Evolutionary conservation across 2,329 filamentous ascomycete genomes (phyloP), one percentile per base, ranked within the genome.

Genomic region (Balansia obtecta): DNA sequence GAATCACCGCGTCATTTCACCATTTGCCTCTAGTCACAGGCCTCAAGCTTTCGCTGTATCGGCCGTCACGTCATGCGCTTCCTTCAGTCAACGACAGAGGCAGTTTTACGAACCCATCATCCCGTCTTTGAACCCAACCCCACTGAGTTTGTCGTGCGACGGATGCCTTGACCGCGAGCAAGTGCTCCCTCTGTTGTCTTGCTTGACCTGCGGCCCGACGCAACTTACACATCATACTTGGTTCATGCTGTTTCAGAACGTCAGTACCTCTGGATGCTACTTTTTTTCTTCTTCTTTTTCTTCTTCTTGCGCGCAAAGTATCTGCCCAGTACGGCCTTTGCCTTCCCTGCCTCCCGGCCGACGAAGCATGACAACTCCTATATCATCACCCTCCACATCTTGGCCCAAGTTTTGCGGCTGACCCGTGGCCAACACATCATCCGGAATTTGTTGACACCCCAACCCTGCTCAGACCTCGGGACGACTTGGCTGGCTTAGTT

Each of bases 261-360:
- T 18, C 46, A 32, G 40, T 20, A 12, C 34, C 33, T 33, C 32
- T 45, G 34, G n/a, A 39, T 37, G 46, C 34, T 37, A 37, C 15
- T 37, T 15, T 15, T 15, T 39, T 32, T 1, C 4, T 11, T n/a
- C 12, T 33, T 34, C 40, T 49, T 44, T n/a, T n/a, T n/a, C n/a
- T n/a, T n/a, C n/a, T n/a, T n/a, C n/a, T n/a, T 30, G 20, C 30
- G 33, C 40, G 37, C 27, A 27, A 45, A 45, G 34, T 52, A 58
- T 52, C 55, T 63, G 55, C 59, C 57, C 52, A 54, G 55, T 59
- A 57, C 9, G 27, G 51, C 53, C 53, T 53, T 46, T 45, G 20
- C 51, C 49, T 52, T 52, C 48, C 46, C 34, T 52, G 49, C 46
- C 34, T 48, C 41, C 20, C 41, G 45, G 27, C 50, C 20, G 15